Evolutionary conservation across 495 filamentous ascomycete species (phyloP).

Genomic region (Aspergillus incahuasiensis): DNA sequence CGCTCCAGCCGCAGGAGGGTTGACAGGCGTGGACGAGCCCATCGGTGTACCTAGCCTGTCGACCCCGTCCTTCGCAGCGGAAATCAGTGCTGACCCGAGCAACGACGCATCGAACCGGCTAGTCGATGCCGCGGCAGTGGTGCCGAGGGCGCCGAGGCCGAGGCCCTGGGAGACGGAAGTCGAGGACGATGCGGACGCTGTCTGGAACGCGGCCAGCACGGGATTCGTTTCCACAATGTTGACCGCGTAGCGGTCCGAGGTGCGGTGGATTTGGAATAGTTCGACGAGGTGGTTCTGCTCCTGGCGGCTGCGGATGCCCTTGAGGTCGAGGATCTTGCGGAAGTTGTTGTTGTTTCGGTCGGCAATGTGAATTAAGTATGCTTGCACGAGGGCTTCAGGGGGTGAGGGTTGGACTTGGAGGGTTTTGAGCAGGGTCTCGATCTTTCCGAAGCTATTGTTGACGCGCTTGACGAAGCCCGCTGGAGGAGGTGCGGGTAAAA

Average conservation of each 20-base stretch:
- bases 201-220: conserved; percentile 37
- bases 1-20: conserved; percentile 12
- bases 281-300: conserved; percentile 84
- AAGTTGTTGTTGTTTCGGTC: conserved; percentile 92
- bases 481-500: conserved; percentile 44
- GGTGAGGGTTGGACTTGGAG: conserved; percentile 90
- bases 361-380: conserved; percentile 91
- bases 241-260: conserved; percentile 49
- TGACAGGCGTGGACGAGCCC: conserved; percentile 17
- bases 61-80: conserved; percentile 84
- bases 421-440: conserved; percentile 92
- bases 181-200: conserved; percentile 32
- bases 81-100: conserved; percentile 66
- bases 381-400: conserved; percentile 90
- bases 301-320: conserved; percentile 70
- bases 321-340: conserved; percentile 90
- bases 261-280: conserved; percentile 78
- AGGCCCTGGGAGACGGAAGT: conserved; percentile 41
- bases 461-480: conserved; percentile 81
- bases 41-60: conserved; percentile 72
- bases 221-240: conserved; percentile 43
- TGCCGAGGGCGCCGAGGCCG: conserved; percentile 22
- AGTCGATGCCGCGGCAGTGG: conserved; percentile 37
- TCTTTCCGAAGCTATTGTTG: conserved; percentile 73
- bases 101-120: conserved; percentile 71